A percentile compares a stretch with the other conserved stretches of the same genome.
phyloP scores from a whole-genome alignment of 2,329 filamentous ascomycete genomes.

The Monosporascus sp. region DNA sequence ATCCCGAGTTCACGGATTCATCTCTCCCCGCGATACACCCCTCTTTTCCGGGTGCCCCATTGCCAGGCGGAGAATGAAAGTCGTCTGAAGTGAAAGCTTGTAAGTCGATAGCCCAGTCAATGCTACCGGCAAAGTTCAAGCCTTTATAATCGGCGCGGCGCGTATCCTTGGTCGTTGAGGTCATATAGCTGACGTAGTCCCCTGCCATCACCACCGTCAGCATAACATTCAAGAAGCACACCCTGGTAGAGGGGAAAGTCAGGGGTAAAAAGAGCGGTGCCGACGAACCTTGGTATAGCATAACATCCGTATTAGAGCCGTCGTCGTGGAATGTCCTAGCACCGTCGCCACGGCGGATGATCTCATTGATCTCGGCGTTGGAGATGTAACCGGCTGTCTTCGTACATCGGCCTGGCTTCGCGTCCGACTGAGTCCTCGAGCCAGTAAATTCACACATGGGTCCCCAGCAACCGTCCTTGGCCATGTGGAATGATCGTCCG shows the following conservation, averaged over 20 bases:
- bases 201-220: background rate
- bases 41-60: background rate
- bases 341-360: background rate
- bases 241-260: too few species aligned
- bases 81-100: constrained; percentile 6
- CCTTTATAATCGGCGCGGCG: constrained; percentile 15
- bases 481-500: constrained; percentile 2
- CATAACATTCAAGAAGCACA: too few species aligned
- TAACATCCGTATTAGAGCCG: background rate
- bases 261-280: too few species aligned
- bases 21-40: constrained; percentile 8
- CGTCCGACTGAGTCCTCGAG: background rate
- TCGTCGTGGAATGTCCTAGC: background rate
- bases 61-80: background rate
- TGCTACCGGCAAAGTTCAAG: constrained; percentile 22
- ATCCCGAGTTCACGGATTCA: background rate
- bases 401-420: background rate
- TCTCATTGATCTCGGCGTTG: background rate
- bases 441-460: background rate
- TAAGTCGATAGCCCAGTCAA: constrained; percentile 30
- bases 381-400: background rate
- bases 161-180: constrained; percentile 13
- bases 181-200: constrained; percentile 9
- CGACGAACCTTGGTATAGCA: background rate
- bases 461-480: background rate